phyloP scores from a whole-genome alignment of 2,329 filamentous ascomycete species.

The Aspergillus sojae region DNA sequence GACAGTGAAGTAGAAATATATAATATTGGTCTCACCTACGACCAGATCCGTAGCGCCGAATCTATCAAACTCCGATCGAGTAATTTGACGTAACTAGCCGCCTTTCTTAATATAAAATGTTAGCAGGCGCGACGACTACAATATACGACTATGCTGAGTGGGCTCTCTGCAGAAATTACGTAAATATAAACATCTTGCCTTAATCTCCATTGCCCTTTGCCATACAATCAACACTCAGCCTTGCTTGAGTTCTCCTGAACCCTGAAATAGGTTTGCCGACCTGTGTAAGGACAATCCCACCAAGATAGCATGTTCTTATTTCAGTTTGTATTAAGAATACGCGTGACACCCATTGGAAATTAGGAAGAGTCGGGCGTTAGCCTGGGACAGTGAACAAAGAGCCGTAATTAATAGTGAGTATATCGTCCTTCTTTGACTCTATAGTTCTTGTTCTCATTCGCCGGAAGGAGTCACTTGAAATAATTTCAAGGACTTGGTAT shows the following conservation, averaged over 20 bases:
- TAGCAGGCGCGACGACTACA: no score
- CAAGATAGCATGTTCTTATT: background rate
- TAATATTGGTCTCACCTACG: no score
- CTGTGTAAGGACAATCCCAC: background rate
- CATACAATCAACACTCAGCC: no score
- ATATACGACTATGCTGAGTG: no score
- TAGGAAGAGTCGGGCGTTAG: background rate
- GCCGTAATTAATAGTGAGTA: no score
- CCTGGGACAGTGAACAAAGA: background rate
- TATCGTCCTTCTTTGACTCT: background rate
- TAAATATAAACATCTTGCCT: no score
- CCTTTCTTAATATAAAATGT: no score
- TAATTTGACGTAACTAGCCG: no score
- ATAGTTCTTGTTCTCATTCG: background rate
- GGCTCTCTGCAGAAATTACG: no score
- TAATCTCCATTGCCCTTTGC: no score
- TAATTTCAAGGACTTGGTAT: background rate
- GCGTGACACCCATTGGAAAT: background rate
- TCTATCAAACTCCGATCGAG: no score
- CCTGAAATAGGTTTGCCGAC: background rate
- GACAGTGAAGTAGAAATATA: background rate
- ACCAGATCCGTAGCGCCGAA: background rate
- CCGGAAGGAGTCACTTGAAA: background rate
- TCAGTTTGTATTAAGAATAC: background rate
- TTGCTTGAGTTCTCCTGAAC: background rate